Conservation (phyloP, 2,329 filamentous ascomycete species). For the Ophiosphaerella narmari region DNA sequence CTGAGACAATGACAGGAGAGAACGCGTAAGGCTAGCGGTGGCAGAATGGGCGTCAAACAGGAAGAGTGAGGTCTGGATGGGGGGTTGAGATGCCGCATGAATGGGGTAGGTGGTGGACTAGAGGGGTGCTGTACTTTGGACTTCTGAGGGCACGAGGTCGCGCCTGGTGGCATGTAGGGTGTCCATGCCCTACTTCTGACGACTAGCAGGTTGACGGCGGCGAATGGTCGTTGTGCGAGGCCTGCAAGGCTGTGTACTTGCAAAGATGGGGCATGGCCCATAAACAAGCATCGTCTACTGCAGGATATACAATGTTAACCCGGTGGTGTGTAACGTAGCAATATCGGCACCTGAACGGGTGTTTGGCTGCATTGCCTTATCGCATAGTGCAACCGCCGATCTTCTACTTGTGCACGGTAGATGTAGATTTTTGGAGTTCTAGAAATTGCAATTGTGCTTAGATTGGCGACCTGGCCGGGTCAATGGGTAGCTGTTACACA, state of each 20-base stretch:
- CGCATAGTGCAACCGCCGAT: slow-evolving; percentile 12
- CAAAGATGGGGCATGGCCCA: not conserved
- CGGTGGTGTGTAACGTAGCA: not conserved
- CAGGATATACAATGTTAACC: slow-evolving; percentile 1
- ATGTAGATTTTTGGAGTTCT: not conserved
- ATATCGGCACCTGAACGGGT: not conserved
- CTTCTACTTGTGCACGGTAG: not conserved
- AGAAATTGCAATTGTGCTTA: not conserved
- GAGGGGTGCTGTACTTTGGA: not conserved
- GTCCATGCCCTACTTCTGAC: not conserved
- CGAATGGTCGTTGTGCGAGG: not conserved
- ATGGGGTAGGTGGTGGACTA: too few species aligned
- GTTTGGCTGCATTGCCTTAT: not conserved
- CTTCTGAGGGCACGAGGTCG: not conserved
- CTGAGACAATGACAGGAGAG: not conserved
- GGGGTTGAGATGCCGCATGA: not conserved
- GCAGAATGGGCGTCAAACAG: not conserved
- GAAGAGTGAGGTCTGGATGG: not conserved
- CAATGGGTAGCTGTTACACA: not conserved
- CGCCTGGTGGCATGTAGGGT: not conserved
- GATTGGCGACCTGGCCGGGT: not conserved
- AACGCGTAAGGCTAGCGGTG: not conserved
- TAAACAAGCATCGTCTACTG: slow-evolving; percentile 2
- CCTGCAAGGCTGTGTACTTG: not conserved
- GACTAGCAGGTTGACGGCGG: too few species aligned